phyloP scores from a whole-genome alignment of 371 early-diverging fungal species.

The Mucor sp. region DNA sequence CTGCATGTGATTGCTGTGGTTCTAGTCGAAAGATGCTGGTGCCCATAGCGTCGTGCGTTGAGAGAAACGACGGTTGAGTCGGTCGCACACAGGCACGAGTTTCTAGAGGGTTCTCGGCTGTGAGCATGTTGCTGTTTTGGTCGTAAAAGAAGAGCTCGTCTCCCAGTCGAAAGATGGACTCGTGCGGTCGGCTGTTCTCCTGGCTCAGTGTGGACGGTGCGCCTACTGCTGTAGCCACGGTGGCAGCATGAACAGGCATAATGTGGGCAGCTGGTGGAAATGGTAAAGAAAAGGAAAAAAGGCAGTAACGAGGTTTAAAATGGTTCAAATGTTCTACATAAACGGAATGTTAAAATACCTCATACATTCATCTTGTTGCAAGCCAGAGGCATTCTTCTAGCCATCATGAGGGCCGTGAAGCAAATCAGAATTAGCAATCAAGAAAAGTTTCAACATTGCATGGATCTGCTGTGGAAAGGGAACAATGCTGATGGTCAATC shows the following conservation, averaged over 20 bases:
- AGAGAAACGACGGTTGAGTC: slow-evolving; percentile 6
- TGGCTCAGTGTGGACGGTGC: not conserved
- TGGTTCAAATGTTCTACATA: not conserved
- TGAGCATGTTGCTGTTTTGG: slow-evolving; percentile 29
- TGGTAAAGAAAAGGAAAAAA: not conserved
- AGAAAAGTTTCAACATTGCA: not conserved
- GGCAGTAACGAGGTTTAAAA: not conserved
- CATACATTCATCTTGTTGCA: not conserved
- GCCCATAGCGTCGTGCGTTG: slow-evolving; percentile 30
- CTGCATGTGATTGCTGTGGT: slow-evolving; percentile 38
- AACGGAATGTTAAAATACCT: not conserved
- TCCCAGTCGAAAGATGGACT: slow-evolving; percentile 35
- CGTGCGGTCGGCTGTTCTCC: not conserved
- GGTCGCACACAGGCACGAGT: slow-evolving; percentile 38
- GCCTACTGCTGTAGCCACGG: not conserved
- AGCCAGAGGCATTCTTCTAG: no score
- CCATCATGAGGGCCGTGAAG: no score
- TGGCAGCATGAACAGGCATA: not conserved
- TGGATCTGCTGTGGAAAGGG: not conserved
- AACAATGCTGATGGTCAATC: not conserved
- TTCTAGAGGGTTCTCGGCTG: slow-evolving; percentile 39
- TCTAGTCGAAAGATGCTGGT: slow-evolving; percentile 36
- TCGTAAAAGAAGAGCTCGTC: slow-evolving; percentile 40
- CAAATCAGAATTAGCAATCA: no score
- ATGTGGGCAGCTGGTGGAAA: not conserved